phyloP scores from a whole-genome alignment of 2,329 filamentous ascomycete genomes.

The Trichoderma citrinoviride region DNA sequence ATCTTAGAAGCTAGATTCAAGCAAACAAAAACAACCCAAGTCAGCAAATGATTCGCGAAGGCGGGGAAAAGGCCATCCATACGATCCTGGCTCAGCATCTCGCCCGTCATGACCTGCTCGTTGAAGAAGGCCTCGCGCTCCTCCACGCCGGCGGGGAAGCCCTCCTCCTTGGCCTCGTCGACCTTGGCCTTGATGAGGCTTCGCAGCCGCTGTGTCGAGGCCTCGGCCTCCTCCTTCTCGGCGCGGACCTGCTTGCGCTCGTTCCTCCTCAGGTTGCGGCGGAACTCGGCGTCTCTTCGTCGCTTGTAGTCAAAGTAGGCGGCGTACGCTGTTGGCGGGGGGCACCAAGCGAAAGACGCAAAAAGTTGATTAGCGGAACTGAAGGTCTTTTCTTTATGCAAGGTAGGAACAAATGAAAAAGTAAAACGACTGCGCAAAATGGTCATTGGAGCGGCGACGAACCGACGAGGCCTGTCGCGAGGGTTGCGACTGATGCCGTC shows the following conservation, averaged over 20 bases:
- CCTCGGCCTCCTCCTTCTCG: conserved; percentile 70
- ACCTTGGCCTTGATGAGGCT: conserved; percentile 73
- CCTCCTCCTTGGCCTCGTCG: conserved; percentile 80
- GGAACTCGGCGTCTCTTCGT: conserved; percentile 62
- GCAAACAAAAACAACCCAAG: background rate
- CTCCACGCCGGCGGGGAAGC: conserved; percentile 85
- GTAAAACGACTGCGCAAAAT: background rate
- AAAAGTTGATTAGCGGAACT: conserved; percentile 24
- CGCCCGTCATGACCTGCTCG: conserved; percentile 86
- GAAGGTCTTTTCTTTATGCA: no score
- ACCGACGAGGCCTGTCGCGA: conserved; percentile 61
- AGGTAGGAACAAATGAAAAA: no score
- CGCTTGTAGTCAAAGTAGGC: conserved; percentile 68
- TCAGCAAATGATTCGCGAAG: background rate
- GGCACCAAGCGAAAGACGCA: background rate
- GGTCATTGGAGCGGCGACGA: conserved; percentile 28
- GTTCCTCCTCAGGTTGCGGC: conserved; percentile 68
- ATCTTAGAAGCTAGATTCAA: conserved; percentile 56
- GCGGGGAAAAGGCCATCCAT: no score
- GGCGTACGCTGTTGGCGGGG: conserved; percentile 52
- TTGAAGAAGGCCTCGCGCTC: conserved; percentile 97
- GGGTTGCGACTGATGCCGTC: conserved; percentile 60
- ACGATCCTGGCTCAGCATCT: conserved; percentile 81
- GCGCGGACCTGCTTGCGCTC: conserved; percentile 69
- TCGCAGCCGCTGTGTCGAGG: conserved; percentile 63